These are phyloP conservation scores for Diaporthe ampelina DNA, from an alignment of 2,329 filamentous ascomycete species.

Conservation along the genomic window DNA sequence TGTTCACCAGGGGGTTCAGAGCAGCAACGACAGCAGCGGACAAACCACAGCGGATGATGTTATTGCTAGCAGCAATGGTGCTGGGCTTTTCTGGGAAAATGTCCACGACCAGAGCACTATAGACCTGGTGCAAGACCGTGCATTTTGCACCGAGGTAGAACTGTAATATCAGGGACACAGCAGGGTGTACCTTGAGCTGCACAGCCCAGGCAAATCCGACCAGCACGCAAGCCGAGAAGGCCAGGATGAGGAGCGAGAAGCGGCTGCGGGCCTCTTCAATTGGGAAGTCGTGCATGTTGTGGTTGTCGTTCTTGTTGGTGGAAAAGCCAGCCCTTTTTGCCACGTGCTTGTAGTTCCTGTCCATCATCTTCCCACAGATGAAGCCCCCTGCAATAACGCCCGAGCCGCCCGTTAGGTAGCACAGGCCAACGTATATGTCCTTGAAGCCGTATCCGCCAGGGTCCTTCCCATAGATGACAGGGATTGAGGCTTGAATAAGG, in stretches of 20 bases:
- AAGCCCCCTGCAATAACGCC: slow-evolving; percentile 60
- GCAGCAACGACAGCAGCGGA: slow-evolving; percentile 69
- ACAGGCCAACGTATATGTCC: slow-evolving; percentile 61
- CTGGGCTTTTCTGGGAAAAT: slow-evolving; percentile 68
- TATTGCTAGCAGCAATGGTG: slow-evolving; percentile 71
- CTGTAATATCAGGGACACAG: slow-evolving; percentile 64
- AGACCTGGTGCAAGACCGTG: slow-evolving; percentile 70
- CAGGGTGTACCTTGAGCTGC: slow-evolving; percentile 61
- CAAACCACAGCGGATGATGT: slow-evolving; percentile 68
- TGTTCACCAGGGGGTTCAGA: slow-evolving; percentile 66
- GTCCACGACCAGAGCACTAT: slow-evolving; percentile 71
- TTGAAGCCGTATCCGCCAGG: slow-evolving; percentile 62
- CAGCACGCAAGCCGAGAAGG: slow-evolving; percentile 64
- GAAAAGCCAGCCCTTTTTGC: slow-evolving; percentile 69
- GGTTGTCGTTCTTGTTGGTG: slow-evolving; percentile 66
- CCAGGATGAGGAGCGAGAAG: slow-evolving; percentile 64
- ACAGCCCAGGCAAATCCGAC: slow-evolving; percentile 70
- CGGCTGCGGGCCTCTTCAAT: slow-evolving; percentile 66
- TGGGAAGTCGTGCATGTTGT: slow-evolving; percentile 61
- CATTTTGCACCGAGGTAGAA: slow-evolving; percentile 67
- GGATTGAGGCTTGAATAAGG: slow-evolving; percentile 64
- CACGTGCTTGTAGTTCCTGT: slow-evolving; percentile 77
- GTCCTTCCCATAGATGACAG: slow-evolving; percentile 62
- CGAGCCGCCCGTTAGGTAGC: slow-evolving; percentile 62
- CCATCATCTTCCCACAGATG: slow-evolving; percentile 64